Percentiles rank a stretch among this genome's conserved stretches.
Evolutionary conservation across 23 red algal genomes (phyloP).

Genomic region (Gracilaria vermiculophylla): DNA sequence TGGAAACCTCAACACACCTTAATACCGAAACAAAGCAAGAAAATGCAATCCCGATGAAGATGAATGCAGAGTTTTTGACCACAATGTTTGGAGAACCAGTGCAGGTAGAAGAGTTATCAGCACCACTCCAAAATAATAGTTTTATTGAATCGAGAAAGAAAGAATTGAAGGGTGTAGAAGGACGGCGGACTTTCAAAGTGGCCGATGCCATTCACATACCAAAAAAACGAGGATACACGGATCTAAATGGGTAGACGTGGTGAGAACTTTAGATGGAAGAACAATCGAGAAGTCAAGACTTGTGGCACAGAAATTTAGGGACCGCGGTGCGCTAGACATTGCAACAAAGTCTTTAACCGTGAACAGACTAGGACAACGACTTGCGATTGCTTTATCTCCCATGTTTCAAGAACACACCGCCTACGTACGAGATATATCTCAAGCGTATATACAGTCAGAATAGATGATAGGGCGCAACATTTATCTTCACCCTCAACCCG

Average conservation of each 20-base stretch:
- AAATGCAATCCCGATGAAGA: no score
- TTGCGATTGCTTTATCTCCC: background rate
- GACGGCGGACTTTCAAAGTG: constrained; percentile 5
- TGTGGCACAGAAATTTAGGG: background rate
- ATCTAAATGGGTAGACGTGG: background rate
- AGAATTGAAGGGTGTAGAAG: background rate
- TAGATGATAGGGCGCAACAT: constrained; percentile 3
- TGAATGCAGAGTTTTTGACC: no score
- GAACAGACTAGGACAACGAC: background rate
- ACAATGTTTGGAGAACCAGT: no score
- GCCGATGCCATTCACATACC: background rate
- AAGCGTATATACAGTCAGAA: constrained; percentile 52
- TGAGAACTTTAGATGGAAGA: background rate
- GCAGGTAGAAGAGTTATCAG: background rate
- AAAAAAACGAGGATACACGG: constrained; percentile 15
- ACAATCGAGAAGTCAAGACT: constrained; percentile 12
- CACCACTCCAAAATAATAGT: background rate
- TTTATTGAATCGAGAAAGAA: background rate
- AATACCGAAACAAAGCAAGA: background rate
- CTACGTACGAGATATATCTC: constrained; percentile 25
- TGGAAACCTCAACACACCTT: background rate
- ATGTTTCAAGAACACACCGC: background rate
- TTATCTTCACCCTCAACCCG: background rate
- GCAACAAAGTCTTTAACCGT: constrained; percentile 13
- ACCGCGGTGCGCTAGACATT: background rate